These are phyloP conservation scores for Eimeria acervulina DNA, from an alignment of 169 alveolate genomes.

Conservation along the genomic window DNA sequence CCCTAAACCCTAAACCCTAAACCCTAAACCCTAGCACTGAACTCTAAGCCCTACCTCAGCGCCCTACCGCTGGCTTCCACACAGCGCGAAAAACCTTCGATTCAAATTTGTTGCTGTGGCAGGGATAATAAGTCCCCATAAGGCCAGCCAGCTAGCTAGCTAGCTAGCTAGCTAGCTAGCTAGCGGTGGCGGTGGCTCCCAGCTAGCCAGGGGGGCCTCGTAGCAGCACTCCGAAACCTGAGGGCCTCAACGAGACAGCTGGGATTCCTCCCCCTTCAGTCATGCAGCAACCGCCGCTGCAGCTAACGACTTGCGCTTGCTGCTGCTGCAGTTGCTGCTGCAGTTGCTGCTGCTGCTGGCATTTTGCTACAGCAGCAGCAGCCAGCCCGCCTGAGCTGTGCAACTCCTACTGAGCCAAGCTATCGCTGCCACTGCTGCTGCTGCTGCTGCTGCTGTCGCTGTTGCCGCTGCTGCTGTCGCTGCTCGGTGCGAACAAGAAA, in stretches of 20 bases:
- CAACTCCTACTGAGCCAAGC: no score
- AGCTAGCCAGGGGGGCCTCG: neutral
- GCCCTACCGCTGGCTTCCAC: neutral
- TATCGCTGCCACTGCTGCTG: neutral
- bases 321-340: conserved; percentile 9
- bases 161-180: no score
- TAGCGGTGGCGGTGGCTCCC: no score
- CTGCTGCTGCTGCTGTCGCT: neutral
- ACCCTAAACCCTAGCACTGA: no score
- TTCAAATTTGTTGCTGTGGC: neutral
- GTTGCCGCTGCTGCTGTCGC: neutral
- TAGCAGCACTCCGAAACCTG: no score
- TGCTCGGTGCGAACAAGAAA: neutral
- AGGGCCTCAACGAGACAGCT: no score
- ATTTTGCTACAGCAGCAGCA: neutral
- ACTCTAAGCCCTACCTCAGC: no score
- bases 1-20: no score
- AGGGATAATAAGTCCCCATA: neutral
- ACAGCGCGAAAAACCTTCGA: neutral
- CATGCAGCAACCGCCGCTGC: conserved; percentile 2
- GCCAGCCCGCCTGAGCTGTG: no score
- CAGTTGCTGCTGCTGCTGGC: neutral
- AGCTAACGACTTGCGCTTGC: neutral
- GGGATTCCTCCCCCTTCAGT: no score
- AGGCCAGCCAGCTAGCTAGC: no score